Evolutionary conservation across 306 rosid genomes (phyloP), one percentile per base, ranked within the genome.

Genomic region (Castanopsis chinensis): DNA sequence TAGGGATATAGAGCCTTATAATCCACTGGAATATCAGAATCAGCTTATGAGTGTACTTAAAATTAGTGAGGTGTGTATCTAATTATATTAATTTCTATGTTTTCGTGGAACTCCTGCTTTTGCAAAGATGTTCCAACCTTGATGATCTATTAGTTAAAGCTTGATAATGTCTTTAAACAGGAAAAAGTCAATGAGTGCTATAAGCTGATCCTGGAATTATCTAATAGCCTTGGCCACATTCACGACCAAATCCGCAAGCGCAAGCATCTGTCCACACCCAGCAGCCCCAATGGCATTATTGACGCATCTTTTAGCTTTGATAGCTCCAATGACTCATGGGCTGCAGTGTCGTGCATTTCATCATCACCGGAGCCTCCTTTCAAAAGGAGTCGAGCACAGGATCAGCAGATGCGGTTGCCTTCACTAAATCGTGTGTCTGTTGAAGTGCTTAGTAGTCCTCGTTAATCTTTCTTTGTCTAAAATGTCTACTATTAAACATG

Each of bases 241-340:
- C 84, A 72, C 64, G 81, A 78, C 70, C 87, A 77, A 63, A 74
- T 81, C 64, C 80, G 73, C 76, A 90, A 88, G 67, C 91, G 92
- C 64, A 89, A 88, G 85, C 85, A 73, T 72, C 58, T 43, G 10
- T 85, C 84, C 35, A 85, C 76, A 61, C 92, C 90, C 0, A 63
- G 91, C 59, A 91, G 91, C 83, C 95, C 95, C 3, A 74, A 69
- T 68, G 93, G 91, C 35, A 87, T 90, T 28, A 86, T 85, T 35
- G 95, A 86, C 74, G 89, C 86, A 65, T 86, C 76, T 71, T 93
- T 90, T 82, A 84, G 92, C 83, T 81, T 83, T 79, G 95, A 93
- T 15, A 85, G 78, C 20, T 90, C 97, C 51, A 89, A 85, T 83
- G 95, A 89, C 59, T 89, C 92, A 3, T 95, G 97, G 94, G 64